Evolutionary conservation across 2,329 filamentous ascomycete species (phyloP).

Genomic region (Trichoderma koningiopsis): DNA sequence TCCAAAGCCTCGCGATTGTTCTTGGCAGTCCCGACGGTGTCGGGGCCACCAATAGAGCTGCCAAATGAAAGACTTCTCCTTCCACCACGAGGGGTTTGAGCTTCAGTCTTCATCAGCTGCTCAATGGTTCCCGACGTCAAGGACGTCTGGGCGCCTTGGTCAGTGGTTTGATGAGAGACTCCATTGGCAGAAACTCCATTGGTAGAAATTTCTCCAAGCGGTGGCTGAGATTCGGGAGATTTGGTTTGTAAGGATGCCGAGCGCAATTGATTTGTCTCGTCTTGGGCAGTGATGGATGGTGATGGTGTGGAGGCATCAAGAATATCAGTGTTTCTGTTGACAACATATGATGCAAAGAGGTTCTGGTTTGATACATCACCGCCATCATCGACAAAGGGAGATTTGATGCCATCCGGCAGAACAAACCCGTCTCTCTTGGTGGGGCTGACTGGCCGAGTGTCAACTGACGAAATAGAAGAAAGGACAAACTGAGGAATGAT

Average conservation of each 20-base stretch:
- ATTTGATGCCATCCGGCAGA: conserved; percentile 51
- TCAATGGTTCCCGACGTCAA: conserved; percentile 84
- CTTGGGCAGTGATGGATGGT: conserved; percentile 60
- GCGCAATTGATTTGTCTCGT: conserved; percentile 61
- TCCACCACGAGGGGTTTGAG: conserved; percentile 31
- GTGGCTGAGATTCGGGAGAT: conserved; percentile 58
- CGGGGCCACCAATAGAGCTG: conserved; percentile 39
- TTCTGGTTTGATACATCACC: conserved; percentile 46
- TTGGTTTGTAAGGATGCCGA: conserved; percentile 44
- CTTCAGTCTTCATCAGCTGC: conserved; percentile 61
- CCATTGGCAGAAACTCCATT: conserved; percentile 52
- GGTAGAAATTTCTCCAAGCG: conserved; percentile 64
- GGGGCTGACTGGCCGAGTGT: conserved; percentile 50
- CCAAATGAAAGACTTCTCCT: conserved; percentile 44
- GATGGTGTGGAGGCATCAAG: conserved; percentile 32
- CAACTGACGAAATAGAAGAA: conserved; percentile 49
- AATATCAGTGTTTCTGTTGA: conserved; percentile 47
- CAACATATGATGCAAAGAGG: conserved; percentile 48
- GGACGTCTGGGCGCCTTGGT: conserved; percentile 79
- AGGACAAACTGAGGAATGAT: conserved; percentile 43
- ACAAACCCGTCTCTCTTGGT: conserved; percentile 59
- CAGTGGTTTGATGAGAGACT: conserved; percentile 51
- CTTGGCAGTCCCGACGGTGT: conserved; percentile 46
- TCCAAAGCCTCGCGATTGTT: conserved; percentile 50
- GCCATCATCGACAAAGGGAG: conserved; percentile 35